Conservation (phyloP, 169 alveolate genomes). For the Ichthyophthirius multifiliis region DNA sequence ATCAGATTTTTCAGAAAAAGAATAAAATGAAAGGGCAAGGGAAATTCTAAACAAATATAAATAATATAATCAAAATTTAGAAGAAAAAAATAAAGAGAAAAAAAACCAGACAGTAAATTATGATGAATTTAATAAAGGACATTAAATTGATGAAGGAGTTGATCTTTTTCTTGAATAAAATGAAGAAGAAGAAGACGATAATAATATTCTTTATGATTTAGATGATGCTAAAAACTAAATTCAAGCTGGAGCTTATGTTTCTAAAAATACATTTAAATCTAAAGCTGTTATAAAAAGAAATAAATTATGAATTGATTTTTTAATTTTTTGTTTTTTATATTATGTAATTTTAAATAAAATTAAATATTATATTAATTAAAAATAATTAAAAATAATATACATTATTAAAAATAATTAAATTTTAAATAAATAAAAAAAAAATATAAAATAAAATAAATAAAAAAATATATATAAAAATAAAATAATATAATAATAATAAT, state of each 20-base stretch:
- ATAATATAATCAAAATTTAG: background rate
- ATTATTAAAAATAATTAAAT: too few species aligned
- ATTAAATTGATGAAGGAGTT: slow-evolving; percentile 8
- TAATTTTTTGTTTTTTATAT: too few species aligned
- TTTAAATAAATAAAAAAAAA: too few species aligned
- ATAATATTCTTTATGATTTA: slow-evolving; percentile 17
- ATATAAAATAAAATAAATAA: too few species aligned
- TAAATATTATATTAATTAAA: too few species aligned
- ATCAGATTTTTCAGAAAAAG: background rate
- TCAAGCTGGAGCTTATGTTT: slow-evolving; percentile 15
- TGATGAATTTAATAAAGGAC: background rate
- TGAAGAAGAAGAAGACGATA: slow-evolving; percentile 39
- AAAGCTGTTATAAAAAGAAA: slow-evolving; percentile 17
- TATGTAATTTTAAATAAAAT: too few species aligned
- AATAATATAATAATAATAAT: too few species aligned
- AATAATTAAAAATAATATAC: too few species aligned
- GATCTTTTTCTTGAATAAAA: slow-evolving; percentile 14
- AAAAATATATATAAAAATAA: too few species aligned
- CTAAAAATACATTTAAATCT: slow-evolving; percentile 28
- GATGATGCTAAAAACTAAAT: slow-evolving; percentile 20
- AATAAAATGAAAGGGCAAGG: slow-evolving; percentile 17
- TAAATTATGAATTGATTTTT: background rate
- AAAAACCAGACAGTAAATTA: background rate
- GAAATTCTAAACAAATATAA: slow-evolving; percentile 1
- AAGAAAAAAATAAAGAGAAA: background rate